Base-by-base conservation (phyloP, 805 yeast species). In the Helenozyma baotianmanensis region DNA sequence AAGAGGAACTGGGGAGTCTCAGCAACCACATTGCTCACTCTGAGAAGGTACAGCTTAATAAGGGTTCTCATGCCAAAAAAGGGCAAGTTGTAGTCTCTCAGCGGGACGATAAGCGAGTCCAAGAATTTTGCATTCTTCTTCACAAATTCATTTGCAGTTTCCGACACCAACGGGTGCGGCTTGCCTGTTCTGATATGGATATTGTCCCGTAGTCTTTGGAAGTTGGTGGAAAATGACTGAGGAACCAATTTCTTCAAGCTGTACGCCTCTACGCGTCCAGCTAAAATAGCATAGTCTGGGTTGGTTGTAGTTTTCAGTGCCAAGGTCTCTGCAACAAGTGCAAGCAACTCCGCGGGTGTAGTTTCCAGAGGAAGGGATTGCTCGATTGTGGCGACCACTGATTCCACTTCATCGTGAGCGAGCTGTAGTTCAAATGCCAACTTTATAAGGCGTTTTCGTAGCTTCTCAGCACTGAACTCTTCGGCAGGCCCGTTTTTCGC, bases 21-120 rank as follows among this genome's bases (percentile, higher is more conserved):
- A 30, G 82, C 82, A n/a, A 81, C 74, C 35, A 61, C 29, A 3
- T 43, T 45, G 39, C 52, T 39, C 10, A 78, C 62, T 48, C 78
- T 74, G 29, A 90, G 63, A 32, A 90, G 62, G 54, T 90, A 90
- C 2, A 96, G 82, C 52, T 89, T 81, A 60, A 83, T 88, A 37
- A 90, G 67, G n/a, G 97, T 90, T 62, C 82, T 85, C 67, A 87
- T 79, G 18, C 96, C 97, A 55, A 90, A 90, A 58, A 79, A 90
- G 53, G 85, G 76, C 54, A 84, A 73, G 45, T 70, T 73, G 58
- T 75, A 78, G 59, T 90, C 97, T 47, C 96, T 75, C 43, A 78
- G 82, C 45, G 76, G 78, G 23, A 75, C 82, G 29, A 90, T 77
- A 12, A 94, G 79, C 9, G 79, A 68, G 61, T 90, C 78, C 33